Conservation (phyloP, 441 rosid genomes). For the Dalechampia spathulata region DNA sequence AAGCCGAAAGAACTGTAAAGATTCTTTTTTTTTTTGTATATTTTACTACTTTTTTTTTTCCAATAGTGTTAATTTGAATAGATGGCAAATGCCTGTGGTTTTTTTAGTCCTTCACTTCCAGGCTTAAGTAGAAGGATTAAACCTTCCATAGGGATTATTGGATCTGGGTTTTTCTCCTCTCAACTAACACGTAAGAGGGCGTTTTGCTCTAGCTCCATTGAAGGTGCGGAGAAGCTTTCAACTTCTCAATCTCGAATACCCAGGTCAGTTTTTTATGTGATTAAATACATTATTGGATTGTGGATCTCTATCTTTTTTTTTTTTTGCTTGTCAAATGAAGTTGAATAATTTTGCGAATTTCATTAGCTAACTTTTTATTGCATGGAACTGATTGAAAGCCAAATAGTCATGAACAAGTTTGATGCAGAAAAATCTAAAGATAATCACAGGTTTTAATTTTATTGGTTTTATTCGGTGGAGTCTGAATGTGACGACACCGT, state of each 20-base stretch:
- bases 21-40: constrained; percentile 5
- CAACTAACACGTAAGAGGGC: constrained; percentile 37
- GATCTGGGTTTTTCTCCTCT: constrained; percentile 57
- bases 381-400: no score
- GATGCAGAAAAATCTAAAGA: no score
- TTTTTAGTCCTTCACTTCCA: constrained; percentile 57
- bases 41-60: background rate
- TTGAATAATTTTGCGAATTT: no score
- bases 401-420: no score
- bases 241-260: constrained; percentile 54
- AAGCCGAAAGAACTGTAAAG: constrained; percentile 2
- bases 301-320: background rate
- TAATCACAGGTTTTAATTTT: no score
- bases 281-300: constrained; percentile 3
- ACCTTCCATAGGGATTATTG: constrained; percentile 38
- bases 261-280: constrained; percentile 34
- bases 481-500: no score
- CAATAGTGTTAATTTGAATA: no score
- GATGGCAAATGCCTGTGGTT: constrained; percentile 83
- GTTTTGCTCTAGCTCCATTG: constrained; percentile 40
- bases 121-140: constrained; percentile 31
- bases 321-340: constrained; percentile 12
- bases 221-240: constrained; percentile 42
- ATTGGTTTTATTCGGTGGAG: no score
- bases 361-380: no score